Evolutionary conservation across 2,329 filamentous ascomycete species (phyloP), one percentile per base, ranked within the genome.

Genomic region (Coniella lustricola): DNA sequence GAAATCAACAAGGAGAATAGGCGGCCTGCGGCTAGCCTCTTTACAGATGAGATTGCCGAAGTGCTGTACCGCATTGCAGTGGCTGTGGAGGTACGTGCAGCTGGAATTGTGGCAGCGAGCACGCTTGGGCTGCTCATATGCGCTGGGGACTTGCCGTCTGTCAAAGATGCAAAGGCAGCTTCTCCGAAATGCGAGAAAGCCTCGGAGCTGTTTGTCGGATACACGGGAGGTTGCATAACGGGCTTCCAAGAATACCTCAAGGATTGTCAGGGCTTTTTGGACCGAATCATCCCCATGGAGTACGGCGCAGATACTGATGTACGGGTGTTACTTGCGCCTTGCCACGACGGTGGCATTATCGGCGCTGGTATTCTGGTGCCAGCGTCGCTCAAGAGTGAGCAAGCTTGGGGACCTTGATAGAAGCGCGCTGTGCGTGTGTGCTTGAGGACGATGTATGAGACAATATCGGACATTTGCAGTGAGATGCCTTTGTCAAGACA

Each of bases 211-310:
- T 81, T 87, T 1, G 84, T 90, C 18, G 87, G 86, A 1, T 90
- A 88, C 60, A 89, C 87, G 0, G 87, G 87, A 29, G 84, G 85
- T 7, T 89, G 86, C 59, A 90, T 90, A 51, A 78, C 82, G n/a
- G 81, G 87, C 58, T 89, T 89, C 58, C 85, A 87, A 41, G 76
- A 85, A 56, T 90, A 87, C 64, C 70, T 87, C 36, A 66, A 70
- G 38, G 83, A 85, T 57, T 88, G 84, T 55, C 85, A 90, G 62
- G 59, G 66, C 13, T 85, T 85, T 59, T 72, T 90, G 43, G 81
- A 88, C 57, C 61, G 65, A 18, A 67, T 81, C 10, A 56, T 81
- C 45, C 56, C 58, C 14, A 53, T 60, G 22, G 70, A 73, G 44
- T 72, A 71, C 44, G 61, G 60, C 3, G 52, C 57, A 1, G 21